phyloP scores from a whole-genome alignment of 306 rosid species.

The Cicer judaicum region DNA sequence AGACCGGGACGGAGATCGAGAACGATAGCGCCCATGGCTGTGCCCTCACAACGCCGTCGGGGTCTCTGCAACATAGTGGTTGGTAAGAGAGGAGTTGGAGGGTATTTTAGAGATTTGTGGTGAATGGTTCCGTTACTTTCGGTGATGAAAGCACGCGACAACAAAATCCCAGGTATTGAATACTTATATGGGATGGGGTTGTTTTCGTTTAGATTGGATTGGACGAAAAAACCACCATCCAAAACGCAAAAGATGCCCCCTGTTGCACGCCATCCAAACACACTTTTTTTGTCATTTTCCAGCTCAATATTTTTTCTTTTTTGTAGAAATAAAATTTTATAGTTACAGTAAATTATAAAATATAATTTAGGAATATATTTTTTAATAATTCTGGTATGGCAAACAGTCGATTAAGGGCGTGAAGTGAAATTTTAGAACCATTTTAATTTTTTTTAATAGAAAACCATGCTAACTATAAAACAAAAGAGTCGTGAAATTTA shows the following conservation, averaged over 20 bases:
- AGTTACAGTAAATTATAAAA: no score
- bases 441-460: no score
- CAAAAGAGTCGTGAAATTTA: no score
- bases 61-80: constrained; percentile 75
- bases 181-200: constrained; percentile 41
- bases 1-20: constrained; percentile 95
- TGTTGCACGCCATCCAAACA: constrained; percentile 34
- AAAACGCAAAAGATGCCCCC: constrained; percentile 30
- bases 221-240: not conserved
- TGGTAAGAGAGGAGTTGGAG: constrained; percentile 24
- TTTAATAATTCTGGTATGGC: no score
- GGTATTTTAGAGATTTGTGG: constrained; percentile 20
- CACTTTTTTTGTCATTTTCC: not conserved
- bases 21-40: constrained; percentile 97
- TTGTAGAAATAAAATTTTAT: no score
- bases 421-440: no score
- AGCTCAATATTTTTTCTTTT: no score
- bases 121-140: constrained; percentile 50
- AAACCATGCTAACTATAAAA: no score
- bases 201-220: constrained; percentile 16
- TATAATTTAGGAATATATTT: no score
- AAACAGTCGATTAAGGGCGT: no score
- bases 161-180: not conserved
- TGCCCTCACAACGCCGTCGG: constrained; percentile 95
- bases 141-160: constrained; percentile 41